Conservation (phyloP, 371 early-diverging fungal genomes). For the Phascolomyces articulosus region DNA sequence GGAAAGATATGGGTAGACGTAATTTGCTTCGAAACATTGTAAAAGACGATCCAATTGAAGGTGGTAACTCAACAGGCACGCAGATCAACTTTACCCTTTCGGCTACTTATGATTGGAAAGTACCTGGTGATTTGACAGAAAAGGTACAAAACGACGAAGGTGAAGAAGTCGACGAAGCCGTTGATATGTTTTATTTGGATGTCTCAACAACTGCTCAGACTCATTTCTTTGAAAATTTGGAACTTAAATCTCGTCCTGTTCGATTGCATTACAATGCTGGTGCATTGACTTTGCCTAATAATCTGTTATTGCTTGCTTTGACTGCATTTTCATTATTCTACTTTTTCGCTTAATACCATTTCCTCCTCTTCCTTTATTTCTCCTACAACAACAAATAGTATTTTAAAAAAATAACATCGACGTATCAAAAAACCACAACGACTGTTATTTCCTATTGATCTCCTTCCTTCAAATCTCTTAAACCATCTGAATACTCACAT, state of each 20-base stretch:
- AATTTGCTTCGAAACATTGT: slow-evolving; percentile 25
- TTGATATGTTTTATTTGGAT: slow-evolving; percentile 4
- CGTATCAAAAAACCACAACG: too few relatives aligned
- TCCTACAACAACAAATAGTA: not conserved
- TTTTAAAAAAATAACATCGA: too few relatives aligned
- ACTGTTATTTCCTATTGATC: too few relatives aligned
- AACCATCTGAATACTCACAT: too few relatives aligned
- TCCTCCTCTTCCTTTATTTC: not conserved
- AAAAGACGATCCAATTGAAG: slow-evolving; percentile 14
- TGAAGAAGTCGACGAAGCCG: not conserved
- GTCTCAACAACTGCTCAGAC: slow-evolving; percentile 7
- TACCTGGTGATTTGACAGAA: slow-evolving; percentile 26
- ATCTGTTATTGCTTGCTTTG: slow-evolving; percentile 4
- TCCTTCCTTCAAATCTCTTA: too few relatives aligned
- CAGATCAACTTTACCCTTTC: slow-evolving; percentile 23
- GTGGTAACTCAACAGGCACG: slow-evolving; percentile 39
- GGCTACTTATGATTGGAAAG: slow-evolving; percentile 39
- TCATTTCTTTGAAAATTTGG: not conserved
- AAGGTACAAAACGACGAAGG: not conserved
- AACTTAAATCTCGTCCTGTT: slow-evolving; percentile 7
- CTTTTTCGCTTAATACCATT: not conserved
- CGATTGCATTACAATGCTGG: slow-evolving; percentile 14
- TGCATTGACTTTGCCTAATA: not conserved
- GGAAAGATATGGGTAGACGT: slow-evolving; percentile 23
- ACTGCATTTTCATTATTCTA: slow-evolving; percentile 1